Conservation (phyloP, 176 grass and related monocot genomes). For the Oryza australiensis region DNA sequence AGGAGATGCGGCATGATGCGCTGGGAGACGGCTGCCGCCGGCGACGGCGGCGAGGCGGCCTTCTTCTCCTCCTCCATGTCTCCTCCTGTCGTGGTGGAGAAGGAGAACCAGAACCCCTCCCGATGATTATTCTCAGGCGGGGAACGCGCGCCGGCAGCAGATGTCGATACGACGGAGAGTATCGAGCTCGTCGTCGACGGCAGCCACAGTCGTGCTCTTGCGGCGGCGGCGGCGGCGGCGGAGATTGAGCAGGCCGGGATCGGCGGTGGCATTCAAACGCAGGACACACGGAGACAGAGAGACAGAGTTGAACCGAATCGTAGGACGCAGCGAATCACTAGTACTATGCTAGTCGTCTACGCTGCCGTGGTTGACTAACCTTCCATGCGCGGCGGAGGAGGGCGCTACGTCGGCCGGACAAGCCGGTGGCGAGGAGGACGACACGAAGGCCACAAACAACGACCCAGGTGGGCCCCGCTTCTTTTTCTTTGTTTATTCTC, state of each 20-base stretch:
- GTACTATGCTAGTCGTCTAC: no score
- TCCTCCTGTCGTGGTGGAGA: background rate
- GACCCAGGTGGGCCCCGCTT: no score
- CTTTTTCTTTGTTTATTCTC: no score
- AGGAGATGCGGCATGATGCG: constrained; percentile 52
- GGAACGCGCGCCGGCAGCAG: background rate
- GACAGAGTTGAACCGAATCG: no score
- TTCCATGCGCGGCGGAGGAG: background rate
- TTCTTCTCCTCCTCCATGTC: background rate
- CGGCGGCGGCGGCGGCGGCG: background rate
- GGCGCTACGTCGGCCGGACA: constrained; percentile 21
- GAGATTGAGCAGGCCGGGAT: background rate
- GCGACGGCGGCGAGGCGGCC: background rate
- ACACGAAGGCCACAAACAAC: no score
- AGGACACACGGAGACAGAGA: no score
- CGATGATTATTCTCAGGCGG: background rate
- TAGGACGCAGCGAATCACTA: no score
- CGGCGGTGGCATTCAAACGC: background rate
- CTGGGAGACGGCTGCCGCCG: background rate
- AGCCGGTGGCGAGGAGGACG: background rate
- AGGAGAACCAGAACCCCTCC: no score
- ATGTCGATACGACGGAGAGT: background rate
- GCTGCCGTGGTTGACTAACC: background rate
- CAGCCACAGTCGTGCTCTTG: background rate
- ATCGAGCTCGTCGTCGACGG: background rate